Evolutionary conservation across 495 filamentous ascomycete species (phyloP).

Genomic region (Aspergillus bertholletiae): DNA sequence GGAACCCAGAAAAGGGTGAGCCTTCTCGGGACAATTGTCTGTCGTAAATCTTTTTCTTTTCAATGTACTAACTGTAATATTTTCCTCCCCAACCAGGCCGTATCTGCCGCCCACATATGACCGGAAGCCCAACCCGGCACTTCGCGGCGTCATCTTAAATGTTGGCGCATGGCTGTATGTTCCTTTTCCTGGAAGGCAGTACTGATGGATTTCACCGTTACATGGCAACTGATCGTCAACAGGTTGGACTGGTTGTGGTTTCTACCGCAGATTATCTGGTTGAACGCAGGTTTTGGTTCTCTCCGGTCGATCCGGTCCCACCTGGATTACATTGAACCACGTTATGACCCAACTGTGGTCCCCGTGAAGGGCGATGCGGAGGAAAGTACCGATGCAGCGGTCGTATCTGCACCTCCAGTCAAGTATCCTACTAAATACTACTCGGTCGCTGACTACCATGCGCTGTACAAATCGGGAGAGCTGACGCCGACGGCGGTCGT

Average conservation of each 20-base stretch:
- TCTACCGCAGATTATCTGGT: slow-evolving; percentile 51
- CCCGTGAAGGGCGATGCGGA: slow-evolving; percentile 31
- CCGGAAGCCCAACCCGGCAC: slow-evolving; percentile 30
- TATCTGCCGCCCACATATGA: slow-evolving; percentile 26
- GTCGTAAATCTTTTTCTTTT: no score
- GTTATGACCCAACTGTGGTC: slow-evolving; percentile 71
- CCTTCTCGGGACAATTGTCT: background rate
- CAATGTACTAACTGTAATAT: background rate
- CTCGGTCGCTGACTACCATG: slow-evolving; percentile 69
- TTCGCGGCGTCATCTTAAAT: slow-evolving; percentile 32
- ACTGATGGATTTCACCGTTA: background rate
- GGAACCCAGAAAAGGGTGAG: slow-evolving; percentile 2
- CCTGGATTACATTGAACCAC: slow-evolving; percentile 48
- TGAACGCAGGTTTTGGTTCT: slow-evolving; percentile 62
- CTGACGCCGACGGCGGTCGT: slow-evolving; percentile 67
- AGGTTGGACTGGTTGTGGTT: slow-evolving; percentile 17
- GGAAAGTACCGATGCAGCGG: background rate
- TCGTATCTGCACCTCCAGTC: slow-evolving; percentile 39
- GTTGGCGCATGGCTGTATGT: slow-evolving; percentile 33
- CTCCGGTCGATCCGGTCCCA: slow-evolving; percentile 43
- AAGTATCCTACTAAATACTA: slow-evolving; percentile 59
- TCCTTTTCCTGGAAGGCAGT: background rate
- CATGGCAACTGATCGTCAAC: slow-evolving; percentile 14
- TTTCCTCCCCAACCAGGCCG: slow-evolving; percentile 1
- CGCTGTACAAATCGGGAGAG: slow-evolving; percentile 59